Conservation (phyloP, 1,284 basidiomycete genomes). For the Testicularia cyperi region DNA sequence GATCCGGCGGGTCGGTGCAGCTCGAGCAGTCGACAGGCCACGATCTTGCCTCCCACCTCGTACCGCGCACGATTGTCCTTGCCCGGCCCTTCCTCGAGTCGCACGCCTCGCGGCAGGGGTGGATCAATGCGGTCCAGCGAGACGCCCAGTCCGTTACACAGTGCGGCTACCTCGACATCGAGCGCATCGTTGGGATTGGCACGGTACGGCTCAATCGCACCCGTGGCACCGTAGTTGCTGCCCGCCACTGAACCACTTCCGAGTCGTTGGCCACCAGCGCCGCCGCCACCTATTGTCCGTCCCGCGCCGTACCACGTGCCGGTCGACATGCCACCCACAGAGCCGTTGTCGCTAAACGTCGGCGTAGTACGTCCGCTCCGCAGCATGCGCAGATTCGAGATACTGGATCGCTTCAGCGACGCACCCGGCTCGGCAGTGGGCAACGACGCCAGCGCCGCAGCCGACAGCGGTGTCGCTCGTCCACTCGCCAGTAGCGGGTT, state of each 20-base stretch:
- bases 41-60: slow-evolving; percentile 69
- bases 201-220: slow-evolving; percentile 65
- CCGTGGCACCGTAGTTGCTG: slow-evolving; percentile 24
- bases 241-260: slow-evolving; percentile 26
- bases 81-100: slow-evolving; percentile 67
- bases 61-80: slow-evolving; percentile 81
- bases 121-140: slow-evolving; percentile 77
- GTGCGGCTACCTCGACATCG: slow-evolving; percentile 73
- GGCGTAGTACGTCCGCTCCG: slow-evolving; percentile 40
- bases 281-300: no score
- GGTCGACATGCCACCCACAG: slow-evolving; percentile 29
- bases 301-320: slow-evolving; percentile 30
- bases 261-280: slow-evolving; percentile 6
- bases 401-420: slow-evolving; percentile 33
- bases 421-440: slow-evolving; percentile 37
- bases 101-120: slow-evolving; percentile 65
- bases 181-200: slow-evolving; percentile 76
- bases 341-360: slow-evolving; percentile 41
- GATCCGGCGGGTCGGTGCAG: slow-evolving; percentile 61
- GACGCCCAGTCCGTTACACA: slow-evolving; percentile 74
- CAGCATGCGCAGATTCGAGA: slow-evolving; percentile 37
- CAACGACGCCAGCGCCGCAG: slow-evolving; percentile 48
- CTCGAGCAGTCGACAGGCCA: slow-evolving; percentile 75
- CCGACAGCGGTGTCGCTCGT: slow-evolving; percentile 46
- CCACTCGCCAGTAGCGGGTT: slow-evolving; percentile 22